Conservation (phyloP, 192 early-diverging fungal species). For the Linnemannia hyalina region DNA sequence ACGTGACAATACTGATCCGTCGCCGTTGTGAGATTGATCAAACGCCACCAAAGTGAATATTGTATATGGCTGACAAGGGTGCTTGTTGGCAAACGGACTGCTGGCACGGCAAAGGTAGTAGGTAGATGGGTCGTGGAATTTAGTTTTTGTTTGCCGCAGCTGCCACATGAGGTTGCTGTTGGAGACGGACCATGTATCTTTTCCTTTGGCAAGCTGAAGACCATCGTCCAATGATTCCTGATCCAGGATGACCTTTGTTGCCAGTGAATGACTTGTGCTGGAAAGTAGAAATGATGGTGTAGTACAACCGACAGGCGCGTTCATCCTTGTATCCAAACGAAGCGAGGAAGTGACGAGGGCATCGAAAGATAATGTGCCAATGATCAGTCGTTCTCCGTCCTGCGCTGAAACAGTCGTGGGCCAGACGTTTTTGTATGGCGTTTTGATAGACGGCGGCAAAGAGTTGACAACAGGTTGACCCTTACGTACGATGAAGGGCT, state of each 20-base stretch:
- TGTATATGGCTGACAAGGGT: conserved; percentile 29
- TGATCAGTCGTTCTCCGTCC: conserved; percentile 27
- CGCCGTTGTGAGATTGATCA: conserved; percentile 17
- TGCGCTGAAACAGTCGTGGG: conserved; percentile 11
- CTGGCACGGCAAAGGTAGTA: conserved; percentile 28
- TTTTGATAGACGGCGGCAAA: conserved; percentile 25
- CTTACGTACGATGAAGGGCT: conserved; percentile 8
- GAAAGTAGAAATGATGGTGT: conserved; percentile 21
- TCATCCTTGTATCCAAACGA: conserved; percentile 28
- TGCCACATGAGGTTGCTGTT: conserved; percentile 25
- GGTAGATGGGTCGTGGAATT: conserved; percentile 22
- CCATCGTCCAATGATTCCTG: conserved; percentile 13
- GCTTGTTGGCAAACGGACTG: conserved; percentile 20
- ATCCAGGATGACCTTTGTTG: conserved; percentile 27
- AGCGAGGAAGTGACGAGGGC: conserved; percentile 26
- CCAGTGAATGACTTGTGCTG: conserved; percentile 5
- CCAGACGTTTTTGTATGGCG: conserved; percentile 25
- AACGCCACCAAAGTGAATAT: conserved; percentile 14
- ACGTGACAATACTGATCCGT: conserved; percentile 14
- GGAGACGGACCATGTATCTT: conserved; percentile 20
- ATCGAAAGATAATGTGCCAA: conserved; percentile 21
- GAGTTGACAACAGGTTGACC: conserved; percentile 23
- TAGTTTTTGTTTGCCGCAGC: conserved; percentile 25
- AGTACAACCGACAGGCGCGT: conserved; percentile 20
- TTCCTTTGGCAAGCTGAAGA: conserved; percentile 9